These are phyloP conservation scores for Lathyrus tuberosus DNA, from an alignment of 306 rosid species.

Conservation along the genomic window DNA sequence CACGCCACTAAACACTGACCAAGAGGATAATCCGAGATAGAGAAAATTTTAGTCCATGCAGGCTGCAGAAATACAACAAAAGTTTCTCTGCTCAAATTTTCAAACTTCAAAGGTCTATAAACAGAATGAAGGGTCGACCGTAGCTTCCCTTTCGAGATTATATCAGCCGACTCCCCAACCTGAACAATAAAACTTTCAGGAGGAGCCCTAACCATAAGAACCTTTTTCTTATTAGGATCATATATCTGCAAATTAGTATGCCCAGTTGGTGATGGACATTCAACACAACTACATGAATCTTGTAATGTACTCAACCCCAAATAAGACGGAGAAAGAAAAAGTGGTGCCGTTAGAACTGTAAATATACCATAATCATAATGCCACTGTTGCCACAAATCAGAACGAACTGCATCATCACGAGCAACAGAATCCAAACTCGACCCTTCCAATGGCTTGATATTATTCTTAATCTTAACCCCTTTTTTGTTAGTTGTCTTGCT, in stretches of 20 bases:
- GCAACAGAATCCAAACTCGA: slow-evolving; percentile 26
- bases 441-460: slow-evolving; percentile 28
- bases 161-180: slow-evolving; percentile 89
- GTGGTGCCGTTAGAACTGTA: slow-evolving; percentile 74
- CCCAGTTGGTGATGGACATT: slow-evolving; percentile 63
- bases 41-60: slow-evolving; percentile 81
- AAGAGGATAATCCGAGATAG: slow-evolving; percentile 46
- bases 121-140: slow-evolving; percentile 76
- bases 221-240: slow-evolving; percentile 59
- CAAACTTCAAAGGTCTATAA: slow-evolving; percentile 51
- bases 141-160: slow-evolving; percentile 77
- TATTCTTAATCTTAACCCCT: slow-evolving; percentile 13
- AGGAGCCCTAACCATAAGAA: slow-evolving; percentile 60
- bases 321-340: slow-evolving; percentile 49
- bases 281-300: slow-evolving; percentile 44
- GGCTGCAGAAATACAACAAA: slow-evolving; percentile 93
- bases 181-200: slow-evolving; percentile 78
- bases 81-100: slow-evolving; percentile 73
- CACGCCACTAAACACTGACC: slow-evolving; percentile 23
- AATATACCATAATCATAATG: slow-evolving; percentile 87
- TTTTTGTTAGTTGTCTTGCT: slow-evolving; percentile 20
- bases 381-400: slow-evolving; percentile 91
- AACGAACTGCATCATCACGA: slow-evolving; percentile 43
- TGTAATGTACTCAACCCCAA: slow-evolving; percentile 28
- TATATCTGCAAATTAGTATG: slow-evolving; percentile 71